A percentile compares a stretch with the other conserved stretches of the same genome.
Conservation (phyloP, 805 yeast species). For the Lipomyces mesembrius region DNA sequence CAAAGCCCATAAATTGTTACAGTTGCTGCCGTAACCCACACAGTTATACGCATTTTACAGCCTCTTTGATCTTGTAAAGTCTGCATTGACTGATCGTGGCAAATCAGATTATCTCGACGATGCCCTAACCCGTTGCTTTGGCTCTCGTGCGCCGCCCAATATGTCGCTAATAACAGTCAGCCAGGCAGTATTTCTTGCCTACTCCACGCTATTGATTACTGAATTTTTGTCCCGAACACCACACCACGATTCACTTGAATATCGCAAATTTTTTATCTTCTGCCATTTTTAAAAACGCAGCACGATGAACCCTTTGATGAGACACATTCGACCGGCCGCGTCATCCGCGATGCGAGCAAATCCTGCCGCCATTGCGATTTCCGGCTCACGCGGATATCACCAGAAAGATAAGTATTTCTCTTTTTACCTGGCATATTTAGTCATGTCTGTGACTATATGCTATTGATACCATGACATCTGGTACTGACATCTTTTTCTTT, state of each 20-base stretch:
- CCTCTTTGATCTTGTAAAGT: too few species aligned
- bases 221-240: not conserved
- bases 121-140: too few species aligned
- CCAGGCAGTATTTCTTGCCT: not conserved
- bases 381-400: constrained; percentile 29
- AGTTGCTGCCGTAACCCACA: too few species aligned
- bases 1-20: too few species aligned
- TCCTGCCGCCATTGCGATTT: constrained; percentile 12
- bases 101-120: too few species aligned
- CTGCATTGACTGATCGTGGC: too few species aligned
- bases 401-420: constrained; percentile 31
- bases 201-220: not conserved
- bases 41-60: too few species aligned
- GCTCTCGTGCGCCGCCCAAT: too few species aligned
- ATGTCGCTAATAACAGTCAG: too few species aligned
- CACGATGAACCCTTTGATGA: constrained; percentile 23
- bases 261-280: not conserved
- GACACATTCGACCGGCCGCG: constrained; percentile 18
- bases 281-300: not conserved
- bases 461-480: not conserved
- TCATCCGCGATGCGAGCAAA: constrained; percentile 17
- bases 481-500: constrained; percentile 20
- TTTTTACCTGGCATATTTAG: not conserved
- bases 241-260: not conserved
- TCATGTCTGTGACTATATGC: not conserved